Evolutionary conservation across 192 early-diverging fungal genomes (phyloP).

Genomic region (Thamnidium elegans): DNA sequence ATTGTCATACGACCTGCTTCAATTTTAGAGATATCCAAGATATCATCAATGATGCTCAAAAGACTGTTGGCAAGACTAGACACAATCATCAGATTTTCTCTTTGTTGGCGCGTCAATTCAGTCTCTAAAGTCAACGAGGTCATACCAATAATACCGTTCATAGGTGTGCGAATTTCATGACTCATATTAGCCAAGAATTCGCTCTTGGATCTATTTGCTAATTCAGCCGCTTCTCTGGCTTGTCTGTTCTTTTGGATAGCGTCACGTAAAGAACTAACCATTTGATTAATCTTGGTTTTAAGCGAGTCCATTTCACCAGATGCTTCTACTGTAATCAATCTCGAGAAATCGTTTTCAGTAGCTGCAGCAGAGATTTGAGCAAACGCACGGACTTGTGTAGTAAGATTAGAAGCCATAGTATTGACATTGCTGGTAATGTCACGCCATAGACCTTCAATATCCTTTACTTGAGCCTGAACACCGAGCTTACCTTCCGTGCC

Average conservation of each 20-base stretch:
- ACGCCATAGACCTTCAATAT: slow-evolving; percentile 64
- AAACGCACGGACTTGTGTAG: slow-evolving; percentile 82
- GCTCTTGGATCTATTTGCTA: slow-evolving; percentile 80
- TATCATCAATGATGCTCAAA: slow-evolving; percentile 76
- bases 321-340: slow-evolving; percentile 74
- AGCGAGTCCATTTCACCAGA: slow-evolving; percentile 84
- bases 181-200: slow-evolving; percentile 67
- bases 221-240: slow-evolving; percentile 77
- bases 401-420: slow-evolving; percentile 71
- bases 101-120: slow-evolving; percentile 77
- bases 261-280: slow-evolving; percentile 75
- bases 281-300: slow-evolving; percentile 83
- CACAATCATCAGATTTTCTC: slow-evolving; percentile 80
- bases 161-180: slow-evolving; percentile 76
- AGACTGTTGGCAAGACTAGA: slow-evolving; percentile 70
- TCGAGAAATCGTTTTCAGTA: slow-evolving; percentile 68
- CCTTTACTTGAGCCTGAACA: slow-evolving; percentile 48
- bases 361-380: slow-evolving; percentile 73
- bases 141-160: slow-evolving; percentile 83
- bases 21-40: slow-evolving; percentile 83
- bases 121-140: slow-evolving; percentile 72
- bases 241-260: slow-evolving; percentile 76
- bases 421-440: slow-evolving; percentile 65
- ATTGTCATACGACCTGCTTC: slow-evolving; percentile 83
- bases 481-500: slow-evolving; percentile 57